Percentiles rank a stretch among this genome's conserved stretches.
These are phyloP conservation scores for Xylaria sp. DNA, from an alignment of 2,329 filamentous ascomycete species.

Conservation along the genomic window DNA sequence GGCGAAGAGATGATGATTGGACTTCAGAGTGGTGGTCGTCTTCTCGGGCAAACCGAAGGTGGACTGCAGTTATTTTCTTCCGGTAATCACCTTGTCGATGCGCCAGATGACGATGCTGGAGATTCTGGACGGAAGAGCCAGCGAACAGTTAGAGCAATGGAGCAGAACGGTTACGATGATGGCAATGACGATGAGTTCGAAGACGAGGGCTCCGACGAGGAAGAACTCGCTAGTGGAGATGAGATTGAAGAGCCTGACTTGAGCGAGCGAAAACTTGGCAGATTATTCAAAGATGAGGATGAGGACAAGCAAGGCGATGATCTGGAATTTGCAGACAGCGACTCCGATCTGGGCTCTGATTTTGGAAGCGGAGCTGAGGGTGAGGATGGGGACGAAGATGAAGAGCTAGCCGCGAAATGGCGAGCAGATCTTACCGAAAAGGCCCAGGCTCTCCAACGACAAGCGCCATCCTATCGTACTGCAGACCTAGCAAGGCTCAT, in stretches of 20 bases:
- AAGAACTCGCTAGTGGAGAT: conserved; percentile 59
- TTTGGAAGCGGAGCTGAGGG: conserved; percentile 35
- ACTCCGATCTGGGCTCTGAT: conserved; percentile 89
- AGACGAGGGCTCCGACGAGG: conserved; percentile 60
- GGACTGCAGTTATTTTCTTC: conserved; percentile 87
- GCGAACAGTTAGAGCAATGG: conserved; percentile 62
- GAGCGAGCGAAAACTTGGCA: conserved; percentile 64
- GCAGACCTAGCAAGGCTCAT: conserved; percentile 85
- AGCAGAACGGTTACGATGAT: conserved; percentile 56
- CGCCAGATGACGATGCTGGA: conserved; percentile 64
- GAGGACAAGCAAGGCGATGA: conserved; percentile 63
- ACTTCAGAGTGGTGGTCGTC: conserved; percentile 79
- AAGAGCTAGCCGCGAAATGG: conserved; percentile 79
- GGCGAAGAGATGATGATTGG: conserved; percentile 94
- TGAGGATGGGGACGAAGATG: conserved; percentile 52
- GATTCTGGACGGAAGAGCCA: conserved; percentile 67
- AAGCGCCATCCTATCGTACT: conserved; percentile 76
- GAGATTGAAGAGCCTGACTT: conserved; percentile 63
- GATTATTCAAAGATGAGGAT: conserved; percentile 60
- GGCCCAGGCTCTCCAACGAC: conserved; percentile 71
- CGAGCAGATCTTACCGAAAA: conserved; percentile 84
- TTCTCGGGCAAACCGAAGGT: conserved; percentile 81
- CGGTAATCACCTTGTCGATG: conserved; percentile 69
- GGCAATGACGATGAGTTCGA: conserved; percentile 55
- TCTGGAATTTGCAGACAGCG: conserved; percentile 91